Conservation (phyloP, 805 yeast genomes). For the Myxozyma neotropica region DNA sequence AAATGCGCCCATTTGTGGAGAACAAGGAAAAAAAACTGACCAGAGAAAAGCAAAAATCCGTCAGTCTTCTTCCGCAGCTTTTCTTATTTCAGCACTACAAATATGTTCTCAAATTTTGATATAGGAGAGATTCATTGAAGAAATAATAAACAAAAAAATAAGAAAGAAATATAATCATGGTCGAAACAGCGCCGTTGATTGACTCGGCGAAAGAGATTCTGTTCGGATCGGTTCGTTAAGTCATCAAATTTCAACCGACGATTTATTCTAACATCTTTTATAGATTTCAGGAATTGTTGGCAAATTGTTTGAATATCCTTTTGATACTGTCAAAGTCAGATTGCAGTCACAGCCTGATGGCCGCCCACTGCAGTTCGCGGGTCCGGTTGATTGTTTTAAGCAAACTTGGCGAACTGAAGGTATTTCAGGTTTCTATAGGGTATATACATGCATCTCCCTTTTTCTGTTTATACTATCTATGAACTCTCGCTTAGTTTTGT, state of each 20-base stretch:
- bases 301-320: conserved; percentile 85
- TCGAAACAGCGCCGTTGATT: background rate
- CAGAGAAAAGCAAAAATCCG: too few relatives aligned
- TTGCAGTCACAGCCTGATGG: conserved; percentile 69
- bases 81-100: too few relatives aligned
- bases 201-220: conserved; percentile 1
- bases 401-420: conserved; percentile 73
- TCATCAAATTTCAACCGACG: background rate
- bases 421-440: conserved; percentile 69
- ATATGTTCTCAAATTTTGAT: too few relatives aligned
- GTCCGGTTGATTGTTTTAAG: conserved; percentile 67
- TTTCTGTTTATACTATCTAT: background rate
- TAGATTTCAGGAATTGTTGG: conserved; percentile 66
- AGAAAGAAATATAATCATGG: background rate
- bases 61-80: too few relatives aligned
- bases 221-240: conserved; percentile 2
- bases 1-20: background rate
- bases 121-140: too few relatives aligned
- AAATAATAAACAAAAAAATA: too few relatives aligned
- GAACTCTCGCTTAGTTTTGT: background rate
- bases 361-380: conserved; percentile 50
- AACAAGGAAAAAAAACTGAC: too few relatives aligned
- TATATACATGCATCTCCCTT: background rate
- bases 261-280: background rate
- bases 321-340: conserved; percentile 89